Base-by-base conservation (phyloP, 345 rosid genomes). In the Pistacia vera region DNA sequence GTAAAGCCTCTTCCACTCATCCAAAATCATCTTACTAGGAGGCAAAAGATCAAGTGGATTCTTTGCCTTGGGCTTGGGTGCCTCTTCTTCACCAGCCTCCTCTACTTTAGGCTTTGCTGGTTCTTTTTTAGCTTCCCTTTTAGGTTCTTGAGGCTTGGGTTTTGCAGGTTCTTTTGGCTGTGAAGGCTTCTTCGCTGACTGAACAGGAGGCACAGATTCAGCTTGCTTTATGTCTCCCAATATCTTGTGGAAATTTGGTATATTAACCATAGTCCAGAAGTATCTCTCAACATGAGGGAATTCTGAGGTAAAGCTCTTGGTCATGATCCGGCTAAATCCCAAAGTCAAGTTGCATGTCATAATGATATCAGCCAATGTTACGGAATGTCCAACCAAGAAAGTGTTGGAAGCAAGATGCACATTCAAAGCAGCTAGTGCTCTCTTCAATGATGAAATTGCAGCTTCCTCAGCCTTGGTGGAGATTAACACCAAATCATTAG, bases 211-310 rank as follows among this genome's bases (percentile, higher is more conserved):
- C 35, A 92, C 87, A 65, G 91, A 85, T 41, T 89, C 94, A 2
- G 97, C 73, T 84, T 93, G 99, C 78, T 89, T 89, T 48, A 88
- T 86, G 71, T 91, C 97, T 68, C 98, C 97, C 48, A 96, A 3
- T 49, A 96, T 81, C 85, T 91, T 96, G 64, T 82, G 85, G 84
- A 96, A 85, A 82, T 89, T 92, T 30, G 99, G 98, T 70, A 91
- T 97, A 83, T 96, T 96, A 58, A 88, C 85, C 93, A 90, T 68
- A 14, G 98, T 96, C 99, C 98, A 96, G 82, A 93, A 96, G 89
- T 96, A 91, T 79, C 99, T 87, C 89, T 96, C 98, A 22, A 96
- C 94, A 36, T 93, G 99, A 70, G 98, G 99, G 86, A 92, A 96
- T 76, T 84, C 95, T 2, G 95, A 89, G 72, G 97, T 90, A 75